These are phyloP conservation scores for Wakefieldia striispora DNA, from an alignment of 768 basidiomycete genomes.

Conservation along the genomic window DNA sequence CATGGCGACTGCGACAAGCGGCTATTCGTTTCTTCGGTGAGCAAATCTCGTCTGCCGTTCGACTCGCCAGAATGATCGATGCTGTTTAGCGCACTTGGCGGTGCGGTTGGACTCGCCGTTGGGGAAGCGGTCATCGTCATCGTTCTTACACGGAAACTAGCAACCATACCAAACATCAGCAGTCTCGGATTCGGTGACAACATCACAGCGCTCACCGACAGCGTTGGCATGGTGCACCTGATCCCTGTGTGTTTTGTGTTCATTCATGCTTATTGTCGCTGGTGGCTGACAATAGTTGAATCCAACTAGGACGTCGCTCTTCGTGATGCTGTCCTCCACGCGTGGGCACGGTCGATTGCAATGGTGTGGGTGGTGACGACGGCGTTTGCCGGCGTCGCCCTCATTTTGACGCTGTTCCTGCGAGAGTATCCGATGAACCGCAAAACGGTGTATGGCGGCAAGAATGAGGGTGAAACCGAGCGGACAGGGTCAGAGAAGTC, in stretches of 20 bases:
- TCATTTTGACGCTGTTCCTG: slow-evolving; percentile 52
- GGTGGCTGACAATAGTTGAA: not conserved
- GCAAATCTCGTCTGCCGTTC: not conserved
- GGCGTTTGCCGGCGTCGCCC: slow-evolving; percentile 51
- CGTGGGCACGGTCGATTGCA: slow-evolving; percentile 61
- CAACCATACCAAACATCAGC: slow-evolving; percentile 30
- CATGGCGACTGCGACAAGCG: slow-evolving; percentile 79
- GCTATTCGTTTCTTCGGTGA: slow-evolving; percentile 68
- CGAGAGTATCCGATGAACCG: slow-evolving; percentile 60
- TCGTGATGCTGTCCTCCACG: slow-evolving; percentile 52
- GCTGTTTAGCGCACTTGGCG: slow-evolving; percentile 56
- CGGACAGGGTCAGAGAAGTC: not conserved
- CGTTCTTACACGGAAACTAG: slow-evolving; percentile 39
- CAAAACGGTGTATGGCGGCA: slow-evolving; percentile 39
- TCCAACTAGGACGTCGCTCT: slow-evolving; percentile 43
- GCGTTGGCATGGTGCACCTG: slow-evolving; percentile 40
- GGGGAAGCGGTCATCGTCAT: slow-evolving; percentile 69
- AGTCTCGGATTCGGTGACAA: slow-evolving; percentile 33
- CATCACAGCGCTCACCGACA: slow-evolving; percentile 42
- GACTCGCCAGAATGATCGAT: not conserved
- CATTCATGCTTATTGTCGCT: not conserved
- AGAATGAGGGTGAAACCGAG: slow-evolving; percentile 19
- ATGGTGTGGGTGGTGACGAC: slow-evolving; percentile 65
- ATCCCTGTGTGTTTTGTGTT: slow-evolving; percentile 9
- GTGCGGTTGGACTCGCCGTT: slow-evolving; percentile 68